Percentiles rank a stretch among this genome's conserved stretches.
Conservation (phyloP, 2,329 filamentous ascomycete species). For the Exserohilum rostratum region DNA sequence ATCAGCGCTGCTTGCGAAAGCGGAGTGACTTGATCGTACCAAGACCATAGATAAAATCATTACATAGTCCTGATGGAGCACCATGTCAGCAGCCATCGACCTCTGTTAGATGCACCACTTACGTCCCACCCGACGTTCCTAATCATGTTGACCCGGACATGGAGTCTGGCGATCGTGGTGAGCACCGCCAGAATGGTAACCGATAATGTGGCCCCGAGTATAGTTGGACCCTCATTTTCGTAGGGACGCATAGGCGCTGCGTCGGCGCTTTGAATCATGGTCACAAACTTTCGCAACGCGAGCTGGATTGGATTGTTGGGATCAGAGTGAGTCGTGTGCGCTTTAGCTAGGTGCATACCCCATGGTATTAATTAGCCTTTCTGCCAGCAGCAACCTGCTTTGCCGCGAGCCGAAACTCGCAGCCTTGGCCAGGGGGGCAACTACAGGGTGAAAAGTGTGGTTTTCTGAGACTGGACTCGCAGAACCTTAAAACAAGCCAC, state of each 20-base stretch:
- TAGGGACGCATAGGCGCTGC: constrained; percentile 2
- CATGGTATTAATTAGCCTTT: constrained; percentile 1
- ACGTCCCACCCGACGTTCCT: constrained; percentile 59
- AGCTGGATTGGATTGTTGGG: background rate
- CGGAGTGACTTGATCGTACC: constrained; percentile 16
- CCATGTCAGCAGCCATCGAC: constrained; percentile 13
- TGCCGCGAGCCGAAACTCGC: background rate
- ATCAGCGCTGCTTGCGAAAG: constrained; percentile 7
- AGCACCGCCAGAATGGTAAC: constrained; percentile 51
- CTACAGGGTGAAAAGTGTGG: background rate
- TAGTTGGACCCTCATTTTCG: constrained; percentile 42
- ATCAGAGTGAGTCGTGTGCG: background rate
- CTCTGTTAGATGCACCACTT: constrained; percentile 14
- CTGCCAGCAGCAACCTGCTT: background rate
- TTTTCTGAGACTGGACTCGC: background rate
- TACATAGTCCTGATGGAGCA: constrained; percentile 46
- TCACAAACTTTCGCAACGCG: background rate
- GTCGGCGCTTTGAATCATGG: background rate
- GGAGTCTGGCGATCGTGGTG: constrained; percentile 51
- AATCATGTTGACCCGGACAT: constrained; percentile 58
- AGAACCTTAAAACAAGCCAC: constrained; percentile 4
- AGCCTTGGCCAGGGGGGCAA: background rate
- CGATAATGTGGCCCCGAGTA: constrained; percentile 51
- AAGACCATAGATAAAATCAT: constrained; percentile 52
- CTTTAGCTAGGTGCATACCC: background rate